Evolutionary conservation across 352 stramenopile species (phyloP).

Genomic region (Phytopythium mirpurense): DNA sequence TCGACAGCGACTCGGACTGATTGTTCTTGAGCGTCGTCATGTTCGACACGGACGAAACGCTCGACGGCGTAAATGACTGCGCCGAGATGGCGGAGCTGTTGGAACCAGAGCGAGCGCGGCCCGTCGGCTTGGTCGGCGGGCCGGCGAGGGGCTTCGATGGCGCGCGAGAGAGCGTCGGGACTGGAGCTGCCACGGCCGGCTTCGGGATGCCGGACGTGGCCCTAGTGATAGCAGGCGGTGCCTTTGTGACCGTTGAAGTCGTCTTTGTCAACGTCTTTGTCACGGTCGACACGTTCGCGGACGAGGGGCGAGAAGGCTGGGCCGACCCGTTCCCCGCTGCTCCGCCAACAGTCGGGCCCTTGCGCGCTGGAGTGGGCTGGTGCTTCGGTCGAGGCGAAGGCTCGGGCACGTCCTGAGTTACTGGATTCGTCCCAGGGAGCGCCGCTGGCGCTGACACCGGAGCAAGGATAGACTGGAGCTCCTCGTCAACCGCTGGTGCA

Average conservation of each 20-base stretch:
- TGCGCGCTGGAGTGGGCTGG: slow-evolving; percentile 8
- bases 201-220: not conserved
- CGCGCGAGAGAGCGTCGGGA: slow-evolving; percentile 13
- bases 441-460: slow-evolving; percentile 46
- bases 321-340: not conserved
- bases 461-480: slow-evolving; percentile 10
- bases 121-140: slow-evolving; percentile 19
- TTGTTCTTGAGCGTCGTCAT: slow-evolving; percentile 65
- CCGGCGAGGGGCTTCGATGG: slow-evolving; percentile 9
- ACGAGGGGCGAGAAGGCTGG: not conserved
- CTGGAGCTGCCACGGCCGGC: slow-evolving; percentile 5
- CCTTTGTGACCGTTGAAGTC: slow-evolving; percentile 1
- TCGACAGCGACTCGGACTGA: slow-evolving; percentile 28
- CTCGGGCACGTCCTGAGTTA: not conserved
- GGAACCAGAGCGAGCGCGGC: slow-evolving; percentile 57
- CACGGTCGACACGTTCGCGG: not conserved
- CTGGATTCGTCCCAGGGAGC: slow-evolving; percentile 26
- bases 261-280: slow-evolving; percentile 1
- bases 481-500: not conserved
- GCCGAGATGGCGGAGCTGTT: slow-evolving; percentile 71
- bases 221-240: not conserved
- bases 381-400: slow-evolving; percentile 4
- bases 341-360: slow-evolving; percentile 22
- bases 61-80: slow-evolving; percentile 75
- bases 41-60: slow-evolving; percentile 74